phyloP scores from a whole-genome alignment of 192 early-diverging fungal genomes.

The Backusella tarrabulga region DNA sequence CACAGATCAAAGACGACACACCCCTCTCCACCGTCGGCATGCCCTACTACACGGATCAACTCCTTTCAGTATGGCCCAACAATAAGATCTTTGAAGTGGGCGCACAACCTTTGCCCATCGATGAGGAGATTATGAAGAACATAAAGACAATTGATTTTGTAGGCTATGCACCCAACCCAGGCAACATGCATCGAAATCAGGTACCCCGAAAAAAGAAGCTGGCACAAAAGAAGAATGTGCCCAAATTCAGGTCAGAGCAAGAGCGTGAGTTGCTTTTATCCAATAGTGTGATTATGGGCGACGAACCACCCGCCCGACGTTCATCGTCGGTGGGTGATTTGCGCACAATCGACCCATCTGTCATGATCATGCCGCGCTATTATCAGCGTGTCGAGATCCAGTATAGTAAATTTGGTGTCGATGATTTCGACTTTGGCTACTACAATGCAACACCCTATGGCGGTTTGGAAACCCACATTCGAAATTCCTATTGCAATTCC shows the following conservation, averaged over 20 bases:
- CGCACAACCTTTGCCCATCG: conserved; percentile 70
- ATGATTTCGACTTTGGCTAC: conserved; percentile 98
- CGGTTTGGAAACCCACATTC: conserved; percentile 90
- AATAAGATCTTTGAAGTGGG: conserved; percentile 69
- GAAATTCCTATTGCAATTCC: conserved; percentile 89
- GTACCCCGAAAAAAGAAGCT: conserved; percentile 42
- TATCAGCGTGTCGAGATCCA: conserved; percentile 83
- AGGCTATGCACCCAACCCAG: conserved; percentile 89
- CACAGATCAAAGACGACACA: conserved; percentile 50
- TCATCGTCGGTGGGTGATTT: conserved; percentile 32
- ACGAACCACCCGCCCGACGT: conserved; percentile 29
- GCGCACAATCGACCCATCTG: conserved; percentile 27
- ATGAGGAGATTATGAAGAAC: conserved; percentile 68
- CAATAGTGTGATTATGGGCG: conserved; percentile 29
- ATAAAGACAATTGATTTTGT: conserved; percentile 93
- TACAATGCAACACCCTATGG: conserved; percentile 88
- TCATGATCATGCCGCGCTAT: conserved; percentile 57
- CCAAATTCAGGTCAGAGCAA: conserved; percentile 83
- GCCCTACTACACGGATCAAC: conserved; percentile 74
- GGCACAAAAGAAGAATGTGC: conserved; percentile 40
- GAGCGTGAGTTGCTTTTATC: conserved; percentile 65
- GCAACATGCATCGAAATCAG: conserved; percentile 77
- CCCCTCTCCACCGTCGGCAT: conserved; percentile 77
- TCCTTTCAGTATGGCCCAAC: conserved; percentile 77
- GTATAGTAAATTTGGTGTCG: conserved; percentile 92